A percentile compares a stretch with the other conserved stretches of the same genome.
Evolutionary conservation across 2,329 filamentous ascomycete genomes (phyloP).

Genomic region (Colletotrichum orchidophilum): DNA sequence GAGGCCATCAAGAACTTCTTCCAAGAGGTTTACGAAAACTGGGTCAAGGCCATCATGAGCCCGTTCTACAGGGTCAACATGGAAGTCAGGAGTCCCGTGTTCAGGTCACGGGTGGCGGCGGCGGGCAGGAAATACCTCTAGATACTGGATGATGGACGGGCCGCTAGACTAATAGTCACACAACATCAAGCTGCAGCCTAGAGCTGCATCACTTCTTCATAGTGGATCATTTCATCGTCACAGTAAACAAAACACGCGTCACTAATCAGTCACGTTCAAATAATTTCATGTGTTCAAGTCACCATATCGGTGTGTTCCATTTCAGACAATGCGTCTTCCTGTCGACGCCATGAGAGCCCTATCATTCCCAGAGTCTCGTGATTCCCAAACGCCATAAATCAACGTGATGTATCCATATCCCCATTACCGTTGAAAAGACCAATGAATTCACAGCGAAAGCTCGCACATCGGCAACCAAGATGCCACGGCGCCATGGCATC

Average conservation of each 20-base stretch:
- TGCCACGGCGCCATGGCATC: slow-evolving; percentile 11
- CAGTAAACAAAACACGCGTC: not conserved
- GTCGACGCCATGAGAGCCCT: slow-evolving; percentile 35
- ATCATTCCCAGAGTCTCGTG: slow-evolving; percentile 35
- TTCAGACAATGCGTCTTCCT: slow-evolving; percentile 36
- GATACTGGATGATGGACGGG: no score
- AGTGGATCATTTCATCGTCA: not conserved
- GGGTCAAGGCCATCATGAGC: slow-evolving; percentile 97
- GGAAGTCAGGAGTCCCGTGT: slow-evolving; percentile 87
- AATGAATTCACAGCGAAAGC: slow-evolving; percentile 10
- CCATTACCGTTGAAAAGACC: slow-evolving; percentile 33
- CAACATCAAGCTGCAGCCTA: not conserved
- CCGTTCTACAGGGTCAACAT: slow-evolving; percentile 91
- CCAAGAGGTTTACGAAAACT: slow-evolving; percentile 93
- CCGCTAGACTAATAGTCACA: slow-evolving; percentile 33
- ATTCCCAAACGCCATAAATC: slow-evolving; percentile 39
- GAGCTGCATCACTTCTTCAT: not conserved
- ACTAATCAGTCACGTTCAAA: not conserved
- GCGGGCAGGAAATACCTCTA: slow-evolving; percentile 93
- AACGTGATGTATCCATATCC: slow-evolving; percentile 35
- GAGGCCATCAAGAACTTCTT: slow-evolving; percentile 97
- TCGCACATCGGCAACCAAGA: not conserved
- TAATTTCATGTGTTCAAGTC: slow-evolving; percentile 30
- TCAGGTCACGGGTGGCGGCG: slow-evolving; percentile 81
- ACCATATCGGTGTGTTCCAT: slow-evolving; percentile 35